These are phyloP conservation scores for Mycena haematopus DNA, from an alignment of 768 basidiomycete genomes.

Conservation along the genomic window DNA sequence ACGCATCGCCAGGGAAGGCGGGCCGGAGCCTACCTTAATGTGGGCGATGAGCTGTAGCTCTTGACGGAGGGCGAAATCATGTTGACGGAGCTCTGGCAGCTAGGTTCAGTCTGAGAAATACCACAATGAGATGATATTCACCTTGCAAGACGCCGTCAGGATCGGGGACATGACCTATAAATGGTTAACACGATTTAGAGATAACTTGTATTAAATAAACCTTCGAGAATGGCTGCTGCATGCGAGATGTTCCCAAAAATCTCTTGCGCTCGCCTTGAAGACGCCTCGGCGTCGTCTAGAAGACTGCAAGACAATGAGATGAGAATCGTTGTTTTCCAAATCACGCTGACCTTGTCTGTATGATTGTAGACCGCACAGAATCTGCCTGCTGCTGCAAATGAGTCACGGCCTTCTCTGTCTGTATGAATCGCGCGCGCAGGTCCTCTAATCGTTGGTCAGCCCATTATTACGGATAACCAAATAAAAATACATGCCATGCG, in stretches of 20 bases:
- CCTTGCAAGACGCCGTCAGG: conserved; percentile 61
- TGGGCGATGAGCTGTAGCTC: conserved; percentile 65
- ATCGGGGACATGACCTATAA: conserved; percentile 52
- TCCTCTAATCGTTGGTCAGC: conserved; percentile 53
- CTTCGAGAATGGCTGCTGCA: conserved; percentile 57
- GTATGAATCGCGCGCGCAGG: conserved; percentile 56
- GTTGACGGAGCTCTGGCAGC: conserved; percentile 63
- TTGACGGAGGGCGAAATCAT: conserved; percentile 64
- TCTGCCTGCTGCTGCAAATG: conserved; percentile 66
- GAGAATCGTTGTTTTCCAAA: not conserved
- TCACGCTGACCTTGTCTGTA: conserved; percentile 51
- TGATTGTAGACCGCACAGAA: conserved; percentile 57
- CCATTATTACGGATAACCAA: not conserved
- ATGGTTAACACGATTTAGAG: not conserved
- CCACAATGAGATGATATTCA: conserved; percentile 29
- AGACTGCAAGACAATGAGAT: conserved; percentile 44
- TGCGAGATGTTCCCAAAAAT: conserved; percentile 61
- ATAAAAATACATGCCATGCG: conserved; percentile 61
- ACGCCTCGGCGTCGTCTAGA: conserved; percentile 65
- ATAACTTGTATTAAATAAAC: conserved; percentile 35
- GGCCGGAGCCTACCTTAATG: conserved; percentile 52
- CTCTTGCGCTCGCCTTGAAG: conserved; percentile 63
- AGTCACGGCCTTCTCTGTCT: conserved; percentile 59
- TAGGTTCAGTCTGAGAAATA: conserved; percentile 7
- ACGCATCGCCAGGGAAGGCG: conserved; percentile 1